Conservation (phyloP, 192 early-diverging fungal species). For the Geranomyces variabilis region DNA sequence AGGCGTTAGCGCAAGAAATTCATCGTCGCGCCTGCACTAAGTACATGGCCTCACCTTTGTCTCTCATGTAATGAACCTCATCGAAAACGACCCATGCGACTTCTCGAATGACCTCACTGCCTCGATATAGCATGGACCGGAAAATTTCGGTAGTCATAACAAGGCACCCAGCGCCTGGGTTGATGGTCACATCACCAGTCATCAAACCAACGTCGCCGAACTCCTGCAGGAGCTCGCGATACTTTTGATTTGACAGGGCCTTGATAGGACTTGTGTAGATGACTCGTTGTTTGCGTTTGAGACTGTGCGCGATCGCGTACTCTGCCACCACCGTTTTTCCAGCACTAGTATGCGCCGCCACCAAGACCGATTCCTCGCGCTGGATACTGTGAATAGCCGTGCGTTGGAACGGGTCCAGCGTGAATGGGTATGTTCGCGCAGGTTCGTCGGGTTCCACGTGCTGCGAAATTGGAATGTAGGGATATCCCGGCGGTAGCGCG, state of each 20-base stretch:
- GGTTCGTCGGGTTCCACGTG: conserved; percentile 79
- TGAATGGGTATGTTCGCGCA: conserved; percentile 86
- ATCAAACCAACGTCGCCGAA: conserved; percentile 98
- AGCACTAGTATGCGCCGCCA: conserved; percentile 94
- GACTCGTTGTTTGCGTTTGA: conserved; percentile 88
- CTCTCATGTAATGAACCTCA: conserved; percentile 99
- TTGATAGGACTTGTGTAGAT: conserved; percentile 99
- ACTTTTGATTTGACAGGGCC: conserved; percentile 98
- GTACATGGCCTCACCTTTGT: conserved; percentile 65
- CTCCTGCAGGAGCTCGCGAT: conserved; percentile 89
- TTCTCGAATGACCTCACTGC: conserved; percentile 94
- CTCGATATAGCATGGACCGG: conserved; percentile 95
- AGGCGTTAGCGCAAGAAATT: neutral
- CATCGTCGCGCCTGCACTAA: too few species aligned
- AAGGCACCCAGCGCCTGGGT: conserved; percentile 85
- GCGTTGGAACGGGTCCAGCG: conserved; percentile 94
- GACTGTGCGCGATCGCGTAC: conserved; percentile 91
- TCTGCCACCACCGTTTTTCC: conserved; percentile 99
- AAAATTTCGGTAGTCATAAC: conserved; percentile 99
- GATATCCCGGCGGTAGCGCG: conserved; percentile 82
- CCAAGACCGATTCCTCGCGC: conserved; percentile 90
- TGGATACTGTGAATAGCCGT: conserved; percentile 88
- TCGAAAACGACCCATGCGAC: conserved; percentile 98
- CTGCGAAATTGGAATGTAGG: conserved; percentile 84
- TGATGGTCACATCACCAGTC: conserved; percentile 98